These are phyloP conservation scores for Sechiopsis laciniata DNA, from an alignment of 306 rosid genomes.

Conservation along the genomic window DNA sequence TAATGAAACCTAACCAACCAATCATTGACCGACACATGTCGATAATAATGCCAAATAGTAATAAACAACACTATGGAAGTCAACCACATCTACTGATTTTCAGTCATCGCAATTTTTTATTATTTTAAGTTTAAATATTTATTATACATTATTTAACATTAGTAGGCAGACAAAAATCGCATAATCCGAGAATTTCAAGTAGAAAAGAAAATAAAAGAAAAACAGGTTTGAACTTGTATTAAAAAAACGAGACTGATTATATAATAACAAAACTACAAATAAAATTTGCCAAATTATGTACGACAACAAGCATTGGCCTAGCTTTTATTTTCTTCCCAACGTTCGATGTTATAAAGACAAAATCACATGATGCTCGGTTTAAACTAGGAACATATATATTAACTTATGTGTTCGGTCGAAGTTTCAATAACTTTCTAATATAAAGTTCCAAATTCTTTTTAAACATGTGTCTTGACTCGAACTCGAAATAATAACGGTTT, in stretches of 20 bases:
- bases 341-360: constrained; percentile 12
- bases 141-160: neutral
- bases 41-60: too few species aligned
- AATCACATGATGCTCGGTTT: constrained; percentile 3
- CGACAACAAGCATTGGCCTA: constrained; percentile 1
- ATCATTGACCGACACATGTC: neutral
- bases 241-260: constrained; percentile 5
- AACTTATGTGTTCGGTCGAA: too few species aligned
- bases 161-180: constrained; percentile 19
- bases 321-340: neutral
- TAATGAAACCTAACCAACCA: neutral
- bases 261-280: constrained; percentile 14
- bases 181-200: constrained; percentile 7
- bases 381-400: too few species aligned
- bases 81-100: neutral
- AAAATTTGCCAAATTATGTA: constrained; percentile 19
- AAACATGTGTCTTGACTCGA: too few species aligned
- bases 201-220: neutral
- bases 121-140: too few species aligned
- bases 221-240: neutral
- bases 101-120: too few species aligned
- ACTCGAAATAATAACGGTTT: too few species aligned
- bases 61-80: neutral
- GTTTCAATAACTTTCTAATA: too few species aligned
- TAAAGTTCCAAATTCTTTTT: too few species aligned